Percentiles rank a stretch among this genome's conserved stretches.
phyloP scores from a whole-genome alignment of 495 filamentous ascomycete genomes.

The Penicillium maclennaniae region DNA sequence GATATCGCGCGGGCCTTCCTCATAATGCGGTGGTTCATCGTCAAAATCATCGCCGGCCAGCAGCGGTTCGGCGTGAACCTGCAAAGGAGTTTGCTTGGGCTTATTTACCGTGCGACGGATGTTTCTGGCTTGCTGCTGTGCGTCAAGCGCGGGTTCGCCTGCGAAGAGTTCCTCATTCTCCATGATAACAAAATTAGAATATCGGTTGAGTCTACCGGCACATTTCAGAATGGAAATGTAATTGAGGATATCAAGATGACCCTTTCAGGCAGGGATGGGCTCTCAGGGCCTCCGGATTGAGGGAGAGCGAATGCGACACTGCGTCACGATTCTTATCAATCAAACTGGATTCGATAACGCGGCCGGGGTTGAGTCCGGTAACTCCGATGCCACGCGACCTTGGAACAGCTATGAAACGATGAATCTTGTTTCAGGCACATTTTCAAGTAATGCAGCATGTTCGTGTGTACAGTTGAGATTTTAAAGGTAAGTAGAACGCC shows the following conservation, averaged over 20 bases:
- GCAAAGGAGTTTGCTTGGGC: conserved; percentile 8
- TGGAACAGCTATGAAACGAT: too few relatives aligned
- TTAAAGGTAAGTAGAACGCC: not conserved
- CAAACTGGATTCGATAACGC: conserved; percentile 1
- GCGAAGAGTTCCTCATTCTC: conserved; percentile 29
- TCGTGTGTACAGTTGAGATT: too few relatives aligned
- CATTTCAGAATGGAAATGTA: conserved; percentile 2
- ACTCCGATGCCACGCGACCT: not conserved
- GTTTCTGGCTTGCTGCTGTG: conserved; percentile 8
- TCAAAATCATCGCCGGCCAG: conserved; percentile 10
- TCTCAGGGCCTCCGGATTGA: not conserved
- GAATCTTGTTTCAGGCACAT: not conserved
- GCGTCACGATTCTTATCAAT: conserved; percentile 7
- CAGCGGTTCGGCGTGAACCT: conserved; percentile 13
- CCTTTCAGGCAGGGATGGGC: conserved; percentile 1
- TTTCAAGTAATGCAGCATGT: not conserved
- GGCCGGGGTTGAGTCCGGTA: conserved; percentile 2
- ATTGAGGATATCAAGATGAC: conserved; percentile 9
- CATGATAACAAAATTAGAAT: conserved; percentile 10
- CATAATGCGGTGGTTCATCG: conserved; percentile 5
- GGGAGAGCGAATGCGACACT: not conserved
- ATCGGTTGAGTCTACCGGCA: not conserved
- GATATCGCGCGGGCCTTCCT: not conserved
- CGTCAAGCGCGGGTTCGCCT: conserved; percentile 18
- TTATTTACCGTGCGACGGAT: conserved; percentile 1